Evolutionary conservation across 106 monocot species (phyloP), one percentile per base, ranked within the genome.

Genomic region (Dactylorhiza incarnata): DNA sequence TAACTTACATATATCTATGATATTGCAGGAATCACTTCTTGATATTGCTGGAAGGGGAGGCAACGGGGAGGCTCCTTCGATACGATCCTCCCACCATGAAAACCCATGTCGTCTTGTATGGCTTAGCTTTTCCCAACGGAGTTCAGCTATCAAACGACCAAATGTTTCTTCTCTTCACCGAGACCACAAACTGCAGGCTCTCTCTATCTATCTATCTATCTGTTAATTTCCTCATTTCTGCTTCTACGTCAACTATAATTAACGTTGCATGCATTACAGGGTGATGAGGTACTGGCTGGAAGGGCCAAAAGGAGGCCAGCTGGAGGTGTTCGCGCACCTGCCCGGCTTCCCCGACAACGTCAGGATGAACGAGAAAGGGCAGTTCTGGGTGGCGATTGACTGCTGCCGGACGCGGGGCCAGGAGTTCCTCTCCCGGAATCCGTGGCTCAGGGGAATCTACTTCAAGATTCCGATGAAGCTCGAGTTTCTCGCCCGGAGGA

Each of bases 291-390:
- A 89, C 71, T 96, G 95, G 93, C 53, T 93, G 19, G 85, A 87
- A 51, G 93, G 95, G 0, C 82, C 83, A 7, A 87, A 83, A 54
- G 45, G 25, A 0, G 89, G 88, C 5, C 7, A 81, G 26, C 24
- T 86, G 24, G 95, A 96, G 75, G 52, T 89, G 0, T 96, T 93
- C 10, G 85, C 89, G n/a, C 49, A 93, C 89, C 59, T 96, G 55
- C 95, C 93, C 1, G 95, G 93, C 16, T 93, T 93, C 76, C 95
- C 93, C 2, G 95, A 96, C 82, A 96, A 96, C 75, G 84, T 96
- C 16, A 72, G 95, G 37, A 67, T 78, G 48, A 96, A 88, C 46
- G 80, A 77, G 16, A 78, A 74, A 20, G 95, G 95, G 9, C 80
- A 89, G 72, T 96, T 89, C 83, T 96, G 95, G 95, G 89, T 93